Evolutionary conservation across 176 grass and related monocot genomes (phyloP).

Genomic region (Aegilops umbellulata): DNA sequence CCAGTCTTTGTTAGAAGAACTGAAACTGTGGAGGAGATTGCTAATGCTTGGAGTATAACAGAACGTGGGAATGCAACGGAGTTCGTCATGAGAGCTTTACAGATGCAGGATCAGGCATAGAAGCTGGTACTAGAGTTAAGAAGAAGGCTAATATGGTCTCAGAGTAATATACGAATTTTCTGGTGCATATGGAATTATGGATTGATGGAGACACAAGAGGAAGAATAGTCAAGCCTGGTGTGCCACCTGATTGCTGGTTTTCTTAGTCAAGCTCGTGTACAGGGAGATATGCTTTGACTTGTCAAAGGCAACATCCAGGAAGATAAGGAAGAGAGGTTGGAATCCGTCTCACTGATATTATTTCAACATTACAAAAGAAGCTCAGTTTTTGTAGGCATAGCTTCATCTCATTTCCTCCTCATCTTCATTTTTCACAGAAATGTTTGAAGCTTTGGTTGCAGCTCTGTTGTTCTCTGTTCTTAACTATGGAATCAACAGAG

Average conservation of each 20-base stretch:
- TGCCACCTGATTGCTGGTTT: not conserved
- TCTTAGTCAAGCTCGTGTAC: not conserved
- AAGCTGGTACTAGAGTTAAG: not conserved
- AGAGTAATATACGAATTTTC: not conserved
- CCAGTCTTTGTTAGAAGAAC: not conserved
- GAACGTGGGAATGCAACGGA: not conserved
- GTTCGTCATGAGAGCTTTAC: slow-evolving; percentile 3
- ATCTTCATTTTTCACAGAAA: not conserved
- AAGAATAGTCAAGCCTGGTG: not conserved
- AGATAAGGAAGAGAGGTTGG: not conserved
- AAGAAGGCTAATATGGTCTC: not conserved
- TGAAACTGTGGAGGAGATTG: not conserved
- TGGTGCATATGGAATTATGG: not conserved
- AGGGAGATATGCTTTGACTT: not conserved
- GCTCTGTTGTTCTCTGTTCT: slow-evolving; percentile 24
- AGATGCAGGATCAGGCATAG: not conserved
- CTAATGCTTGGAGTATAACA: not conserved
- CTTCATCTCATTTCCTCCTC: not conserved
- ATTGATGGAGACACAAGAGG: not conserved
- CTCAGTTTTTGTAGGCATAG: not conserved
- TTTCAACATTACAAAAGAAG: not conserved
- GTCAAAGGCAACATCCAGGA: not conserved
- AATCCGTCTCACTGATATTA: not conserved
- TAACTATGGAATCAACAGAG: not conserved
- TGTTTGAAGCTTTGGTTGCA: not conserved